phyloP scores from a whole-genome alignment of 2,329 filamentous ascomycete species.

The Grosmannia clavigera region DNA sequence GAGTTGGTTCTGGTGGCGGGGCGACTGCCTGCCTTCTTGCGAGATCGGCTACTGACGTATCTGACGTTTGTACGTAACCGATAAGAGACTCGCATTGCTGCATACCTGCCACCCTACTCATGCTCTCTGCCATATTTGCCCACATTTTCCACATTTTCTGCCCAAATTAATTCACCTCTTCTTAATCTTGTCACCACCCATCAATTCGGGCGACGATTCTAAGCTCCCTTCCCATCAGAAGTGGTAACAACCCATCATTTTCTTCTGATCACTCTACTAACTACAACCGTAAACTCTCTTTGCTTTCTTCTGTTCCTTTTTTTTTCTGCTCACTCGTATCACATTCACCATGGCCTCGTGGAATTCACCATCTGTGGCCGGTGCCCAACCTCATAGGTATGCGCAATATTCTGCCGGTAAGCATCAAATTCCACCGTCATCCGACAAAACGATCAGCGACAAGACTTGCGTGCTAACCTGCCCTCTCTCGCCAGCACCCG shows the following conservation, averaged over 20 bases:
- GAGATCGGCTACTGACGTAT: not conserved
- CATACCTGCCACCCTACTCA: not conserved
- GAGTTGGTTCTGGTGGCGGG: not conserved
- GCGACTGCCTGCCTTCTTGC: not conserved
- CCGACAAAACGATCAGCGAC: not conserved
- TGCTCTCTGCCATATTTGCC: not conserved
- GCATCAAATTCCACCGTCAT: not conserved
- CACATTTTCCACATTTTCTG: not conserved
- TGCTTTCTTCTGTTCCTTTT: not conserved
- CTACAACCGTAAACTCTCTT: not conserved
- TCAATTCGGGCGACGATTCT: too few species aligned
- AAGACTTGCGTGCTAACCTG: not conserved
- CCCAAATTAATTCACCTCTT: not conserved
- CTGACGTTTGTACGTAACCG: not conserved
- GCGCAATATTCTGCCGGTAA: conserved; percentile 8
- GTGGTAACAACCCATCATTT: not conserved
- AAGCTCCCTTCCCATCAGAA: too few species aligned
- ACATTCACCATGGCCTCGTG: conserved; percentile 10
- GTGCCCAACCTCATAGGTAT: conserved; percentile 18
- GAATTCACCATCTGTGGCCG: conserved; percentile 2
- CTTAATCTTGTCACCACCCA: not conserved
- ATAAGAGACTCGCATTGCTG: not conserved
- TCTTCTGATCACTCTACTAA: not conserved
- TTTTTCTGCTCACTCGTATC: not conserved
- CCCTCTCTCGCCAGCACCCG: conserved; percentile 19